Conservation (phyloP, 225 moss, liverwort and hornwort genomes). For the Marchantia paleacea region DNA sequence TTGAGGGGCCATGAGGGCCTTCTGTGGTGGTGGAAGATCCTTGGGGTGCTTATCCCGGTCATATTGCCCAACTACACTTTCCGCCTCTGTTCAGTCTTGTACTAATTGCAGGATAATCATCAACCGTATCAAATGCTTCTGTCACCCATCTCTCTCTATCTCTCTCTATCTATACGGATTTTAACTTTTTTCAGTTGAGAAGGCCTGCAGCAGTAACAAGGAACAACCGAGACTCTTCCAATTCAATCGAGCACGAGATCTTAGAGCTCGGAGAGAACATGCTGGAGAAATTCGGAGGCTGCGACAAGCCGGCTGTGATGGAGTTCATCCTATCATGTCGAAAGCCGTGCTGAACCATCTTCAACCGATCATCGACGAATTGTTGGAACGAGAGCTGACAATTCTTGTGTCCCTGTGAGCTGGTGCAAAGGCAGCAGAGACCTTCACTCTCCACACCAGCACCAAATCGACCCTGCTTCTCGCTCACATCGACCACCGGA, state of each 20-base stretch:
- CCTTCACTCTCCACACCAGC: neutral
- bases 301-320: neutral
- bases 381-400: neutral
- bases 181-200: neutral
- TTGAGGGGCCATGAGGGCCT: constrained; percentile 85
- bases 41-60: constrained; percentile 28
- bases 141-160: neutral
- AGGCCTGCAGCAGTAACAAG: neutral
- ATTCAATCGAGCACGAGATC: neutral
- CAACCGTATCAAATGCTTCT: too few species aligned
- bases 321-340: neutral
- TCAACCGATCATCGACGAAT: constrained; percentile 6
- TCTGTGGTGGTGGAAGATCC: constrained; percentile 60
- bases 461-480: neutral
- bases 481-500: neutral
- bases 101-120: neutral
- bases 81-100: neutral
- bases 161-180: neutral
- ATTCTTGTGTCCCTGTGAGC: neutral
- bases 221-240: neutral
- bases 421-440: too few species aligned
- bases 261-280: neutral
- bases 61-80: constrained; percentile 1
- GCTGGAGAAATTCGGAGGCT: neutral
- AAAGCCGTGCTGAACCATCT: constrained; percentile 6